phyloP scores from a whole-genome alignment of 2,329 filamentous ascomycete species.

The Fonsecaea monophora region DNA sequence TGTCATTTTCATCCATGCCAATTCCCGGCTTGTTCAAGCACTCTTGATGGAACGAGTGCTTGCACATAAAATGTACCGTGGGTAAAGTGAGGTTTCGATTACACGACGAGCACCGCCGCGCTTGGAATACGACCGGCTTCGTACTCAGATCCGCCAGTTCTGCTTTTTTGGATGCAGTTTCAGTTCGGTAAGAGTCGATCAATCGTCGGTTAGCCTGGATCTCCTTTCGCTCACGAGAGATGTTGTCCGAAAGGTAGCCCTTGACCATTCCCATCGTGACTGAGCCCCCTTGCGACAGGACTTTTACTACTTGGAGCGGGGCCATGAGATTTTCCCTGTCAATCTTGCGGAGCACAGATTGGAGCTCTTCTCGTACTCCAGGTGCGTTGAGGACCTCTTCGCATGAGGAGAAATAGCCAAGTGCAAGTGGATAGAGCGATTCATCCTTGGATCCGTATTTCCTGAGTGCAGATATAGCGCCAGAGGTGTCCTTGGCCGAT shows the following conservation, averaged over 20 bases:
- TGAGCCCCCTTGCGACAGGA: conserved; percentile 77
- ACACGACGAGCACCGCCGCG: conserved; percentile 85
- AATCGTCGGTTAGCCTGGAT: conserved; percentile 82
- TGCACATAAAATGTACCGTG: conserved; percentile 94
- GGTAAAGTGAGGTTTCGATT: conserved; percentile 80
- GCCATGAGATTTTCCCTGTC: conserved; percentile 92
- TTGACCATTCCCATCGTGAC: conserved; percentile 99
- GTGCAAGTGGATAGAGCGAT: conserved; percentile 86
- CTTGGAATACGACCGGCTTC: conserved; percentile 88
- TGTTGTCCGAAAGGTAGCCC: conserved; percentile 85
- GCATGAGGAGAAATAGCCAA: conserved; percentile 92
- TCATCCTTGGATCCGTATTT: conserved; percentile 94
- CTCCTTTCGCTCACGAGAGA: conserved; percentile 84
- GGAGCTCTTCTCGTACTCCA: conserved; percentile 75
- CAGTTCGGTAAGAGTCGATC: conserved; percentile 80
- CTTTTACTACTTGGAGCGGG: conserved; percentile 94
- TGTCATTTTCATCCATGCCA: conserved; percentile 61
- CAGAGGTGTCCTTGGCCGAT: conserved; percentile 85
- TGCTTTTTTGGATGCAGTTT: conserved; percentile 78
- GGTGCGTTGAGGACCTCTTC: conserved; percentile 81
- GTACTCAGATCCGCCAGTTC: conserved; percentile 78
- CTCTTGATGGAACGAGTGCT: conserved; percentile 93
- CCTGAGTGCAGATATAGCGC: conserved; percentile 84
- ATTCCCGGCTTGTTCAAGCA: conserved; percentile 69
- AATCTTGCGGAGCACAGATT: conserved; percentile 80